Percentiles rank a stretch among this genome's conserved stretches.
These are phyloP conservation scores for Coemansia sp. DNA, from an alignment of 192 early-diverging fungal genomes.

Conservation along the genomic window DNA sequence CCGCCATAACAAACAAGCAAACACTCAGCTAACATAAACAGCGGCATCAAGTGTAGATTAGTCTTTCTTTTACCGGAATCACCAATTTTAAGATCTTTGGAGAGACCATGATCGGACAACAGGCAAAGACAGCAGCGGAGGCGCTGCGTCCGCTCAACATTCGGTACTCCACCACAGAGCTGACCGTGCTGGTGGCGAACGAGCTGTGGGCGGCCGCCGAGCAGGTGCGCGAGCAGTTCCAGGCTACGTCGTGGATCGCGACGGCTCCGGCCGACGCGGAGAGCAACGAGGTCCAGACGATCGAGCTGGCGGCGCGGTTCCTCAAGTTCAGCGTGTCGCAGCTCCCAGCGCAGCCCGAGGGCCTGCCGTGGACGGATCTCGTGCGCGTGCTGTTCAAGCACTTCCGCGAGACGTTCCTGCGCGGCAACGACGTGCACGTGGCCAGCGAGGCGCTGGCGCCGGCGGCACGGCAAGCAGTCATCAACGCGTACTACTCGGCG, in stretches of 20 bases:
- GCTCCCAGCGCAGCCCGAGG: slow-evolving; percentile 33
- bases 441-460: slow-evolving; percentile 61
- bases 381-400: slow-evolving; percentile 69
- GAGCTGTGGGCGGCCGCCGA: slow-evolving; percentile 89
- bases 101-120: slow-evolving; percentile 33
- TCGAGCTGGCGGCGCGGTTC: slow-evolving; percentile 72
- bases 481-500: slow-evolving; percentile 78
- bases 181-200: slow-evolving; percentile 78
- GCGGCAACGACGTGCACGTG: slow-evolving; percentile 82
- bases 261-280: slow-evolving; percentile 54
- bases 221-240: slow-evolving; percentile 76
- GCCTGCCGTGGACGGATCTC: slow-evolving; percentile 64
- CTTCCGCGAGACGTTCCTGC: slow-evolving; percentile 71
- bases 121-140: slow-evolving; percentile 44
- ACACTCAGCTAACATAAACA: slow-evolving; percentile 3
- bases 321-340: slow-evolving; percentile 62
- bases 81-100: background rate
- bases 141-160: slow-evolving; percentile 71
- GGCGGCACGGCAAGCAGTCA: slow-evolving; percentile 57
- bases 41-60: slow-evolving; percentile 1
- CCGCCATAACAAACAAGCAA: background rate
- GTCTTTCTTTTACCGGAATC: background rate
- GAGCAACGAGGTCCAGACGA: slow-evolving; percentile 58
- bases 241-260: slow-evolving; percentile 33
- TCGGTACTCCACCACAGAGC: slow-evolving; percentile 75